A percentile compares a stretch with the other conserved stretches of the same genome.
These are phyloP conservation scores for Phanerochaete sordida DNA, from an alignment of 768 basidiomycete species.

Conservation along the genomic window DNA sequence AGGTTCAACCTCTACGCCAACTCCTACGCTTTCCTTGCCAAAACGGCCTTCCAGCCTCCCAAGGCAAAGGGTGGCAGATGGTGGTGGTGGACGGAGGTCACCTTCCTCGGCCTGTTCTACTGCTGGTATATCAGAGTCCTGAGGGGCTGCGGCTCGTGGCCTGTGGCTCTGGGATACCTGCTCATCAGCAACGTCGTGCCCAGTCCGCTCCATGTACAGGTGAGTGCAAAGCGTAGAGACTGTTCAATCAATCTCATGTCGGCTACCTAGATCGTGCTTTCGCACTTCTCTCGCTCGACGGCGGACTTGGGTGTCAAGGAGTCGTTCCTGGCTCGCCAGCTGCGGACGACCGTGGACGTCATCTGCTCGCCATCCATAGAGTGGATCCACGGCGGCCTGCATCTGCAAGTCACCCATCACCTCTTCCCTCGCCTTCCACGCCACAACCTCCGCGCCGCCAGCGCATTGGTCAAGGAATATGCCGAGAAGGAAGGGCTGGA, in stretches of 20 bases:
- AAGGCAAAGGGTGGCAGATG: slow-evolving; percentile 68
- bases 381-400: slow-evolving; percentile 95
- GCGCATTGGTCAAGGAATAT: slow-evolving; percentile 80
- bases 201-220: slow-evolving; percentile 94
- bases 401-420: slow-evolving; percentile 96
- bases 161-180: slow-evolving; percentile 66
- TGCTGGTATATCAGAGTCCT: slow-evolving; percentile 78
- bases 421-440: slow-evolving; percentile 93
- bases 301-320: slow-evolving; percentile 87
- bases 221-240: slow-evolving; percentile 22
- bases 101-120: slow-evolving; percentile 83
- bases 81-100: slow-evolving; percentile 76
- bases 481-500: slow-evolving; percentile 79
- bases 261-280: slow-evolving; percentile 79
- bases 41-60: slow-evolving; percentile 60
- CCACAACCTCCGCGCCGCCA: slow-evolving; percentile 86
- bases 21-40: slow-evolving; percentile 74
- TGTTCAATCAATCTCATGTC: not conserved
- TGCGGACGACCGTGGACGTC: slow-evolving; percentile 97
- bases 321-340: slow-evolving; percentile 89
- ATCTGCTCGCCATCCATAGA: slow-evolving; percentile 79
- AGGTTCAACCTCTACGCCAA: slow-evolving; percentile 93
- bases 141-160: slow-evolving; percentile 67
- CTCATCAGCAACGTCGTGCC: slow-evolving; percentile 82
- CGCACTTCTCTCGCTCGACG: slow-evolving; percentile 95